Conservation (phyloP, 2,329 filamentous ascomycete genomes). For the Pseudocercospora ulei region DNA sequence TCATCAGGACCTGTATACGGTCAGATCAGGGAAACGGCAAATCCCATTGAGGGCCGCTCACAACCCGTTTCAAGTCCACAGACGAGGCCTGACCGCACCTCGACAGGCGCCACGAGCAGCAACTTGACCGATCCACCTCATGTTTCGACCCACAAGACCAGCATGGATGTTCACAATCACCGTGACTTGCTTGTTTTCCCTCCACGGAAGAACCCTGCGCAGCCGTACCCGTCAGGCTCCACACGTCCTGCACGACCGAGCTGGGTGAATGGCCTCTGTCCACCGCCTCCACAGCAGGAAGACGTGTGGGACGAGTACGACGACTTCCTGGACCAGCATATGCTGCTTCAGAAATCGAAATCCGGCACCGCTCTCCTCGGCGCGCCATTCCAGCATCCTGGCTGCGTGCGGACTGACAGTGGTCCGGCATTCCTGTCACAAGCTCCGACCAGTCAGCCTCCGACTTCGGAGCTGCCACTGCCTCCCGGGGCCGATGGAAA, state of each 20-base stretch:
- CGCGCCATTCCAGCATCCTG: constrained; percentile 45
- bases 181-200: constrained; percentile 66
- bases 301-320: constrained; percentile 94
- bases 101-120: constrained; percentile 21
- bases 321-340: constrained; percentile 67
- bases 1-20: constrained; percentile 28
- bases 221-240: constrained; percentile 46
- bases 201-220: constrained; percentile 60
- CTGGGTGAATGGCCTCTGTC: constrained; percentile 29
- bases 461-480: constrained; percentile 17
- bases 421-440: constrained; percentile 12
- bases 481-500: constrained; percentile 10
- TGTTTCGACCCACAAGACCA: constrained; percentile 26
- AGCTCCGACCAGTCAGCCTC: constrained; percentile 16
- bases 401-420: constrained; percentile 41
- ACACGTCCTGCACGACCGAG: constrained; percentile 52
- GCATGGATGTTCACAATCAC: constrained; percentile 20
- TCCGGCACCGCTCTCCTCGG: constrained; percentile 48
- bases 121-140: constrained; percentile 20
- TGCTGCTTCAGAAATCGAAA: constrained; percentile 42
- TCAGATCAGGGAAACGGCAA: constrained; percentile 32
- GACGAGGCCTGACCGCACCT: constrained; percentile 23
- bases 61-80: constrained; percentile 29
- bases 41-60: constrained; percentile 26
- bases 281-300: constrained; percentile 50